These are phyloP conservation scores for Fusarium sp. DNA, from an alignment of 2,329 filamentous ascomycete genomes.

Conservation along the genomic window DNA sequence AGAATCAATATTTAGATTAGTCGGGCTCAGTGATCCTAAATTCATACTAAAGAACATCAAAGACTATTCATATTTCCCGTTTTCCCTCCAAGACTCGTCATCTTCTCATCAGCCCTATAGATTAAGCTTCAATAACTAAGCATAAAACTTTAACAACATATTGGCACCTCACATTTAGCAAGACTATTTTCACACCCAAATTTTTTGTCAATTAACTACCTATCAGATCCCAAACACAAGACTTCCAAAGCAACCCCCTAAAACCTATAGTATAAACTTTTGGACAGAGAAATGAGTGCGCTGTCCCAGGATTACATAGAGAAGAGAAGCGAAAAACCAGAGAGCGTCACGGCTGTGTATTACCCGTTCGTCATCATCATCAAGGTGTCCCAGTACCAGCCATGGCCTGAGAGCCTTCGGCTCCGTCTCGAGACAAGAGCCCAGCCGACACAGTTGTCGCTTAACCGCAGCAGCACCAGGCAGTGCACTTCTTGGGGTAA, in stretches of 20 bases:
- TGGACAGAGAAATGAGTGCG: constrained; percentile 3
- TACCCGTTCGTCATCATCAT: constrained; percentile 1
- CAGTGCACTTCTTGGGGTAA: constrained; percentile 20
- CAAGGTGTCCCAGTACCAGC: neutral
- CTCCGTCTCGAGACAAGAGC: neutral
- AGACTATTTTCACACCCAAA: neutral
- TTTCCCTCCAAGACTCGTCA: neutral
- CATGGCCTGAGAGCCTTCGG: neutral
- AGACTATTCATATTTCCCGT: neutral
- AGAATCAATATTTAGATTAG: neutral
- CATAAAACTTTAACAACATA: no score
- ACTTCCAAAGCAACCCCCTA: neutral
- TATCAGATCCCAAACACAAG: neutral
- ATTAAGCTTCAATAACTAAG: neutral
- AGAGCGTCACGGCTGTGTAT: constrained; percentile 1
- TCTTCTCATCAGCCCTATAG: neutral
- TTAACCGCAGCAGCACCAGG: constrained; percentile 28
- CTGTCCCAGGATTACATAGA: constrained; percentile 2
- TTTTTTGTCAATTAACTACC: neutral
- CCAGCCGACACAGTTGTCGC: neutral
- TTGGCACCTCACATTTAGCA: neutral
- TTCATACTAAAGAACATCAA: neutral
- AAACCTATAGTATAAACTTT: neutral
- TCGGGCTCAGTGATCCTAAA: neutral
- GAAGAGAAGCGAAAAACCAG: constrained; percentile 3